These are phyloP conservation scores for Amphibolis antarctica DNA, from an alignment of 106 monocot species.

Conservation along the genomic window DNA sequence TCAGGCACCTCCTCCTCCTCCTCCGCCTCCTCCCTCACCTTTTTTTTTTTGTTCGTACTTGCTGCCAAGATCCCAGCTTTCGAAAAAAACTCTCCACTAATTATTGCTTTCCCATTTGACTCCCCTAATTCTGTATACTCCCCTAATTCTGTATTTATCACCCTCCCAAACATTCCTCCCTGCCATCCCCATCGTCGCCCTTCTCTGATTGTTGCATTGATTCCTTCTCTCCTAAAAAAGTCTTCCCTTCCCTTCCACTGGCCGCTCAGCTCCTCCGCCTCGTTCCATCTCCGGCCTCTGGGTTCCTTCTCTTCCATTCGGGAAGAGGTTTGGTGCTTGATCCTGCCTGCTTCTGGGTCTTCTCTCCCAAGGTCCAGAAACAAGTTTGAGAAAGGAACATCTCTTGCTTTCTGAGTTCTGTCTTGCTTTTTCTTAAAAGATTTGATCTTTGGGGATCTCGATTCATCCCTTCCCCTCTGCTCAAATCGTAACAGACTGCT, in stretches of 20 bases:
- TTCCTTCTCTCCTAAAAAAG: background rate
- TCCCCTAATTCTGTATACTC: background rate
- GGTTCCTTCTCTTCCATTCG: slow-evolving; percentile 3
- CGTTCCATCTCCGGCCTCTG: background rate
- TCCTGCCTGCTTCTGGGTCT: slow-evolving; percentile 3
- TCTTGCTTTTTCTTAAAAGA: background rate
- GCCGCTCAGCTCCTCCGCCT: too few relatives aligned
- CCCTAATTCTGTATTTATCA: background rate
- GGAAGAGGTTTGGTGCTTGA: background rate
- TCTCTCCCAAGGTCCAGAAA: background rate
- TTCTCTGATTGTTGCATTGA: slow-evolving; percentile 5
- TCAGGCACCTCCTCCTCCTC: too few relatives aligned
- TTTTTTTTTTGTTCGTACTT: background rate
- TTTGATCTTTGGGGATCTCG: background rate
- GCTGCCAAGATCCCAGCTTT: slow-evolving; percentile 3
- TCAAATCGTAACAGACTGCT: background rate
- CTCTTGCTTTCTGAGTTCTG: background rate
- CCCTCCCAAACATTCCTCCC: slow-evolving; percentile 3
- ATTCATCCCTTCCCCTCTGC: background rate
- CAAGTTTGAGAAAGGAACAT: background rate
- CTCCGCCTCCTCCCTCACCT: background rate
- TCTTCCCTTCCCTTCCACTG: background rate
- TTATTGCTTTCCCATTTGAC: slow-evolving; percentile 8
- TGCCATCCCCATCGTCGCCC: background rate
- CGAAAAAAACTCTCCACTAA: background rate